Conservation (phyloP, 2,329 filamentous ascomycete species). For the Cercospora citrullina region DNA sequence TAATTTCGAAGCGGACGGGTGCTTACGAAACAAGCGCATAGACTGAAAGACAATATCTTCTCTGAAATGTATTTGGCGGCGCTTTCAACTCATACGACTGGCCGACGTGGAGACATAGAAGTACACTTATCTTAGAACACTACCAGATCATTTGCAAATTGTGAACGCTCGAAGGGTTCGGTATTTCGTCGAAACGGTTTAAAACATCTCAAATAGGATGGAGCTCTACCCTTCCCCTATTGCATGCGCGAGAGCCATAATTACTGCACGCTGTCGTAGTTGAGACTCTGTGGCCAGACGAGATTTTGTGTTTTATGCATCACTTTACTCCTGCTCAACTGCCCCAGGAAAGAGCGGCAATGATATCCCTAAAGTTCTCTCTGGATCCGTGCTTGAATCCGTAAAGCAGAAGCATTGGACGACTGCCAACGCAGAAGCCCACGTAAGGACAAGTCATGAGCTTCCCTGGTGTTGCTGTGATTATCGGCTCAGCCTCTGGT, state of each 20-base stretch:
- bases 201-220: neutral
- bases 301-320: neutral
- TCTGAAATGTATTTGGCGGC: neutral
- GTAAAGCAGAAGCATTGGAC: neutral
- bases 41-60: neutral
- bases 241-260: neutral
- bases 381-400: neutral
- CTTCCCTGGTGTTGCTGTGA: neutral
- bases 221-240: neutral
- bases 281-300: too few relatives aligned
- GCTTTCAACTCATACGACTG: neutral
- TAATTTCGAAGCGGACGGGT: slow-evolving; percentile 19
- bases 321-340: neutral
- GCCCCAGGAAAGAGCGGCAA: neutral
- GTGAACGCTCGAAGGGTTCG: neutral
- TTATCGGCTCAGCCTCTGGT: neutral
- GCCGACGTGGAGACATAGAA: neutral
- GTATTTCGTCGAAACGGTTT: neutral
- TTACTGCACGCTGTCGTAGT: neutral
- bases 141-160: neutral
- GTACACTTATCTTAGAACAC: neutral
- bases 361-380: neutral
- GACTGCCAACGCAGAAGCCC: neutral
- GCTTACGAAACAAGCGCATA: neutral
- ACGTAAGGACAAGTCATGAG: neutral